Base-by-base conservation (phyloP, 768 basidiomycete species). In the Amanita jacksonii region DNA sequence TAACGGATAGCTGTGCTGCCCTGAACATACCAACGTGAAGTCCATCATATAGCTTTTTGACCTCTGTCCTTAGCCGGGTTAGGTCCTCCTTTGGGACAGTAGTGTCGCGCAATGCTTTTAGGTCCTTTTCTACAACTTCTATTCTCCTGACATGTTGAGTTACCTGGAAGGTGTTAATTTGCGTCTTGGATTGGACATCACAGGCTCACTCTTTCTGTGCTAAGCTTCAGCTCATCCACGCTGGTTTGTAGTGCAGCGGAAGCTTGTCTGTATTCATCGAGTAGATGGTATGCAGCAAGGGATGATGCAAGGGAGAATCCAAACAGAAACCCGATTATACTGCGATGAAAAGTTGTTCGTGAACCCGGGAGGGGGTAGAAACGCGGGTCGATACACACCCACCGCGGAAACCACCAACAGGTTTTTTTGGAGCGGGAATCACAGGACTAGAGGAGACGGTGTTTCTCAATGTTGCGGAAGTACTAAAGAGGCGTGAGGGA, bases 301-400 rank as follows among this genome's bases (percentile, higher is more conserved):
- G 85, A 81, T 1, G 90, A 88, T 1, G 90, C 89, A 27, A 92
- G 62, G 4, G 91, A 91, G 67, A 94, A 93, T 1, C 90, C 92
- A 52, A 92, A 78, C 27, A 96, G 60, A 58, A 91, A 90, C 0
- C 88, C 88, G 32, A 90, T 73, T 43, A 90, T 77, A 38, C 87
- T 90, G 52, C n/a, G 13, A 32, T 25, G 16, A 16, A 41, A 24
- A 38, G 43, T 38, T 44, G 15, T 27, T 38, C 41, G n/a, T 30
- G 36, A 38, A 16, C 7, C 8, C n/a, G n/a, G 36, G 30, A 20
- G 15, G 10, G 28, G 40, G 13, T 41, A 40, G 27, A 15, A 47
- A 31, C 33, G 23, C 41, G 38, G 44, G 37, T n/a, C n/a, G n/a
- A 41, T 25, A 53, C 67, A 54, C 47, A 77, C 79, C 79, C 79